Base-by-base conservation (phyloP, 352 stramenopile species). In the Phytophthora uliginosa region DNA sequence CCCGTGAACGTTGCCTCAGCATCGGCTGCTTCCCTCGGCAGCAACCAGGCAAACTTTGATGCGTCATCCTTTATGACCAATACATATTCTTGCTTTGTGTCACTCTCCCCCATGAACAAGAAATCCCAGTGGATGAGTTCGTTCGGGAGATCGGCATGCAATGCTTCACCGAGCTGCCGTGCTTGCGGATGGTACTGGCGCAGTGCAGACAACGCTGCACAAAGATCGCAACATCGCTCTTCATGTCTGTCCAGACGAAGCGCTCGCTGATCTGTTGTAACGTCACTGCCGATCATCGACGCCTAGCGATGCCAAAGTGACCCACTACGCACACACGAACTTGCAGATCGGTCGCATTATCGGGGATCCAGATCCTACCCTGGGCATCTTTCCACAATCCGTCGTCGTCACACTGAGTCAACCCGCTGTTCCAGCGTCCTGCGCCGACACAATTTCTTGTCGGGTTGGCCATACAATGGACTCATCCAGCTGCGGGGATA, bases 251-350 rank as follows among this genome's bases (percentile, higher is more conserved):
- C 73, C 73, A 81, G 1, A 20, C 13, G 33, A 81, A 77, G 28
- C 26, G 0, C 0, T 68, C 62, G 0, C 15, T 51, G 0, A 77
- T 42, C 36, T 26, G 42, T n/a, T 66, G 8, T 18, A 62, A 17
- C 2, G 69, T 81, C 17, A 66, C 57, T 13, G 4, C 56, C n/a
- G n/a, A n/a, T n/a, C n/a, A n/a, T n/a, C 73, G 72, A 22, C 80
- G 72, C 4, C 76, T 72, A 1, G 20, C 63, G 2, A 65, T 57
- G 22, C 73, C 79, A 3, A 71, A 76, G 38, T 82, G 73, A 0
- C 65, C 76, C 0, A 83, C 45, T 0, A 82, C 60, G 54, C 71
- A 78, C 0, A 79, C 22, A 5, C 76, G 64, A 8, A 77, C n/a
- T 59, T 78, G 69, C 57, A 83, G 9, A 8, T 58, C 60, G 1